A percentile compares a stretch with the other conserved stretches of the same genome.
Conservation (phyloP, 2,329 filamentous ascomycete species). For the Thielaviopsis populi region DNA sequence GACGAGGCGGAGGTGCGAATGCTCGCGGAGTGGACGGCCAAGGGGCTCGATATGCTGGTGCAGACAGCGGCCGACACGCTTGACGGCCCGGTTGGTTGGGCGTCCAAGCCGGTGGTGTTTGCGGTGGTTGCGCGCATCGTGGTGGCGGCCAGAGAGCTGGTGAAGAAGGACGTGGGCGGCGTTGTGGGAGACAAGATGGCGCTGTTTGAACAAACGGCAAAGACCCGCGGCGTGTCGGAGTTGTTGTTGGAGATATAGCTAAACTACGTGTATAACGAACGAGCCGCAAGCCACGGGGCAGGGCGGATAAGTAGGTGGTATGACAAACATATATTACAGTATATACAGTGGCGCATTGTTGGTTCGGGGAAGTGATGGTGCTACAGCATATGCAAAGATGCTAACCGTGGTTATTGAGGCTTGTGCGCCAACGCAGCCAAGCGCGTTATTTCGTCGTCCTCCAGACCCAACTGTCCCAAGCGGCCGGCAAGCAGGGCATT, state of each 20-base stretch:
- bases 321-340: neutral
- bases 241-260: constrained; percentile 17
- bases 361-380: neutral
- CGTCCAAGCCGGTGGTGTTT: constrained; percentile 53
- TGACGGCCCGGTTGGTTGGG: constrained; percentile 61
- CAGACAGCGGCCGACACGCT: neutral
- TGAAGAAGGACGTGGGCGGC: constrained; percentile 15
- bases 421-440: neutral
- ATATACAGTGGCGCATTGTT: neutral
- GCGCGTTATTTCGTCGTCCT: constrained; percentile 9
- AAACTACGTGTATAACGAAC: neutral
- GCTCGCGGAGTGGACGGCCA: constrained; percentile 33
- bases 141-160: constrained; percentile 27
- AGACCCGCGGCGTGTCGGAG: constrained; percentile 16
- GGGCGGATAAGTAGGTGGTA: neutral
- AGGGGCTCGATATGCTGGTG: constrained; percentile 29
- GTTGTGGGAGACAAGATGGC: constrained; percentile 17
- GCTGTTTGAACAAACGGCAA: constrained; percentile 9
- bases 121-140: constrained; percentile 38
- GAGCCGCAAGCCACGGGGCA: neutral
- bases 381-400: neutral
- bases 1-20: constrained; percentile 17
- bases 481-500: constrained; percentile 43
- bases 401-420: neutral
- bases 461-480: constrained; percentile 31